Conservation (phyloP, 2,329 filamentous ascomycete genomes). For the Alternaria gansuensis region DNA sequence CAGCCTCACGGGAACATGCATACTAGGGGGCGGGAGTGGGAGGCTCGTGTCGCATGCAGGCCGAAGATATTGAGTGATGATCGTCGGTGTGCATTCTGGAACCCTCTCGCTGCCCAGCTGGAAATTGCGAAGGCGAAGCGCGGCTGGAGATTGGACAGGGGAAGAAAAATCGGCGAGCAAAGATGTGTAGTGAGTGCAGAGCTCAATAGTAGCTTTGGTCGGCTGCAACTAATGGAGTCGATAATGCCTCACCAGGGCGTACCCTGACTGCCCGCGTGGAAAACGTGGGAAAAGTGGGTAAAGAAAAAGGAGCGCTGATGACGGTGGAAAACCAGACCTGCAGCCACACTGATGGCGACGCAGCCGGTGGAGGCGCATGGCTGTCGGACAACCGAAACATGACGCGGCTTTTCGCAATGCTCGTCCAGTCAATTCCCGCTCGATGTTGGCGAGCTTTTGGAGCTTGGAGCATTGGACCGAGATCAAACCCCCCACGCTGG, state of each 20-base stretch:
- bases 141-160: slow-evolving; percentile 3
- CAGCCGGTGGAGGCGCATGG: background rate
- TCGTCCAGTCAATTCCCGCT: background rate
- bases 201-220: background rate
- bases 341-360: slow-evolving; percentile 10
- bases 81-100: slow-evolving; percentile 9
- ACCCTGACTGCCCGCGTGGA: slow-evolving; percentile 1
- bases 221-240: background rate
- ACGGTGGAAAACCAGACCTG: slow-evolving; percentile 4
- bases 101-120: slow-evolving; percentile 2
- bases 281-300: slow-evolving; percentile 14
- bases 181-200: background rate
- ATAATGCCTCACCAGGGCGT: slow-evolving; percentile 13
- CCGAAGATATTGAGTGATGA: slow-evolving; percentile 11
- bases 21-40: slow-evolving; percentile 20
- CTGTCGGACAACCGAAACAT: background rate
- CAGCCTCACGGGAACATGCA: slow-evolving; percentile 19
- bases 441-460: background rate
- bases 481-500: background rate
- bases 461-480: background rate
- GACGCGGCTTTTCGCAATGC: slow-evolving; percentile 6
- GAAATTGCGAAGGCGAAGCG: slow-evolving; percentile 6
- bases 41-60: slow-evolving; percentile 16
- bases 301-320: slow-evolving; percentile 15
- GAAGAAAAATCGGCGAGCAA: slow-evolving; percentile 1